phyloP scores from a whole-genome alignment of 2,329 filamentous ascomycete species.

The Fusarium pininemorale region DNA sequence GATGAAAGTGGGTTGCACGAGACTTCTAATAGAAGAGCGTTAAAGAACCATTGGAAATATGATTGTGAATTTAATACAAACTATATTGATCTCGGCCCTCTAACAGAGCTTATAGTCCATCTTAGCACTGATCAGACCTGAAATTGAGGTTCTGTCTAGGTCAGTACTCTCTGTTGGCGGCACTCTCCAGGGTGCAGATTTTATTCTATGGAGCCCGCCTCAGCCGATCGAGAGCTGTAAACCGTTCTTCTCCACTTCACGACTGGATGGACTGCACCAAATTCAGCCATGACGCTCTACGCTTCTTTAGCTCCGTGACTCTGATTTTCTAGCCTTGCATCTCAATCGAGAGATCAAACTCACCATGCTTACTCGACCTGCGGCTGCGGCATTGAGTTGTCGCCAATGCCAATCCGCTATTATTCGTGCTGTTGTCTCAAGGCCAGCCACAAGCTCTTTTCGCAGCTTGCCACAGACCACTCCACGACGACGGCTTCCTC shows the following conservation, averaged over 20 bases:
- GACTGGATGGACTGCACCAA: background rate
- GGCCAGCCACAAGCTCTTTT: conserved; percentile 30
- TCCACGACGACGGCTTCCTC: conserved; percentile 22
- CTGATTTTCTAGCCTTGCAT: background rate
- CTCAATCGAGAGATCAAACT: background rate
- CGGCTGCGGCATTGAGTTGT: conserved; percentile 43
- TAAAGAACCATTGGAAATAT: background rate
- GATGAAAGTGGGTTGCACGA: background rate
- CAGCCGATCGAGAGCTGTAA: background rate
- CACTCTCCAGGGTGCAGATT: background rate
- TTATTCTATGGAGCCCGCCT: background rate
- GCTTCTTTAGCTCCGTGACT: background rate
- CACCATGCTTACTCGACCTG: conserved; percentile 46
- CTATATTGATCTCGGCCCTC: fast-evolving
- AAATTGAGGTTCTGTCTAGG: background rate
- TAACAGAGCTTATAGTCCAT: background rate
- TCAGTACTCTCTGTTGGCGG: background rate
- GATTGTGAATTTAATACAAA: background rate
- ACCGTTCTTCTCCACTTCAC: conserved; percentile 25
- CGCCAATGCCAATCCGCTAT: conserved; percentile 45
- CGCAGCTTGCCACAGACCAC: conserved; percentile 37
- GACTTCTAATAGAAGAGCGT: background rate
- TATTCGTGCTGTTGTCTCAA: conserved; percentile 43
- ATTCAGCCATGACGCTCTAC: conserved; percentile 16
- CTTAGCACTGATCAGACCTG: background rate